These are phyloP conservation scores for Trichoderma harzianum DNA, from an alignment of 2,329 filamentous ascomycete genomes.

Conservation along the genomic window DNA sequence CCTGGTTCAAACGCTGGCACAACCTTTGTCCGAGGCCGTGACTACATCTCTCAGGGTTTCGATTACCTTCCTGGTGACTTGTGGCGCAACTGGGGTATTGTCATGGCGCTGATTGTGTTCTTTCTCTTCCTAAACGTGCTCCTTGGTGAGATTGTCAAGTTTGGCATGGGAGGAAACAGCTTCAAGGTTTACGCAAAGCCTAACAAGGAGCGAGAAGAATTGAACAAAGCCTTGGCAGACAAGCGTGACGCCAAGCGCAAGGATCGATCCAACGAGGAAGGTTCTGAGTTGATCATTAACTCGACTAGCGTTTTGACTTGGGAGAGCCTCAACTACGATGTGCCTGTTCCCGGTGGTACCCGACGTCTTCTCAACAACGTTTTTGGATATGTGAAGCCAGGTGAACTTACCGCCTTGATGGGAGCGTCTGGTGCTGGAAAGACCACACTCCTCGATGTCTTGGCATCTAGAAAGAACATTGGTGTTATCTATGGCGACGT, in stretches of 20 bases:
- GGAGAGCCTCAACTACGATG: constrained; percentile 78
- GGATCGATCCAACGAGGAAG: constrained; percentile 43
- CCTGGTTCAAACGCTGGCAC: constrained; percentile 67
- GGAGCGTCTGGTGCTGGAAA: constrained; percentile 84
- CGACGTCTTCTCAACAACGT: constrained; percentile 54
- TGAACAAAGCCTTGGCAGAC: constrained; percentile 60
- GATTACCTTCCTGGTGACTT: constrained; percentile 63
- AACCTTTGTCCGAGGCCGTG: constrained; percentile 58
- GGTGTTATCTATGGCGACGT: constrained; percentile 57
- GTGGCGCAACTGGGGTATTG: constrained; percentile 83
- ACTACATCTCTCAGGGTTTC: constrained; percentile 68
- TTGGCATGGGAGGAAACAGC: constrained; percentile 75
- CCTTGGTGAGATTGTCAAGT: constrained; percentile 74
- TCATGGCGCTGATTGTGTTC: constrained; percentile 68
- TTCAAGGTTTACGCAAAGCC: constrained; percentile 74
- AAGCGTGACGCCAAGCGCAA: constrained; percentile 57
- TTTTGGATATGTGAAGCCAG: constrained; percentile 70
- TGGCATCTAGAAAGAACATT: constrained; percentile 60
- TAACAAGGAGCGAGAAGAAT: constrained; percentile 60
- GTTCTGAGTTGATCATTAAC: constrained; percentile 52
- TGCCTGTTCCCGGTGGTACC: constrained; percentile 56
- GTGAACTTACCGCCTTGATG: constrained; percentile 76
- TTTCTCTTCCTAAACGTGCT: constrained; percentile 75
- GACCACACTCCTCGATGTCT: constrained; percentile 77
- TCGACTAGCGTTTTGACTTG: constrained; percentile 75